A percentile compares a stretch with the other conserved stretches of the same genome.
Conservation (phyloP, 129 eudicot species). For the Ambrosia artemisiifolia region DNA sequence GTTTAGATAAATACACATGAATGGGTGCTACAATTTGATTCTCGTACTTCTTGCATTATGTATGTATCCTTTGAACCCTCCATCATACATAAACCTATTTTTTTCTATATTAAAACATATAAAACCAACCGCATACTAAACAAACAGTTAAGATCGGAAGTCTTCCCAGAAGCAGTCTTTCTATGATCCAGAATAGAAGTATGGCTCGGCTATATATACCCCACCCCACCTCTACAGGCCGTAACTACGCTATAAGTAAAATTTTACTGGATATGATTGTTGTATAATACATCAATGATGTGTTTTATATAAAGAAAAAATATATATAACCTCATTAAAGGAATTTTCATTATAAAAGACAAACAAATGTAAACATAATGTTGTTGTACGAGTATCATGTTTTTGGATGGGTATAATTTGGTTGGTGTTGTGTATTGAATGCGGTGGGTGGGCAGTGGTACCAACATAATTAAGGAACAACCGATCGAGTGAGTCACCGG, state of each 20-base stretch:
- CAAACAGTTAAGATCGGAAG: no score
- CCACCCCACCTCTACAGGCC: no score
- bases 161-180: no score
- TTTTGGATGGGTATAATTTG: slow-evolving; percentile 14
- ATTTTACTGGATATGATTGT: no score
- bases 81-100: no score
- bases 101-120: no score
- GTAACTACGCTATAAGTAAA: neutral
- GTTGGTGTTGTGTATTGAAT: slow-evolving; percentile 21
- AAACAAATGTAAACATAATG: neutral
- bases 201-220: neutral
- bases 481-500: neutral
- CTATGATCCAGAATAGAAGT: no score
- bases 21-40: no score
- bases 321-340: neutral
- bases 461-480: neutral
- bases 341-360: neutral
- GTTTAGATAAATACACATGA: no score
- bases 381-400: neutral
- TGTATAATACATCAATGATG: neutral
- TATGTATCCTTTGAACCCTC: no score
- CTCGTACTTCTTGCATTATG: no score
- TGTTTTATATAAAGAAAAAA: neutral
- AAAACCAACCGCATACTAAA: no score
- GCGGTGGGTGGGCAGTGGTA: slow-evolving; percentile 21